A percentile compares a stretch with the other conserved stretches of the same genome.
Evolutionary conservation across 2,329 filamentous ascomycete species (phyloP).

Genomic region (Ophiostoma australiae): DNA sequence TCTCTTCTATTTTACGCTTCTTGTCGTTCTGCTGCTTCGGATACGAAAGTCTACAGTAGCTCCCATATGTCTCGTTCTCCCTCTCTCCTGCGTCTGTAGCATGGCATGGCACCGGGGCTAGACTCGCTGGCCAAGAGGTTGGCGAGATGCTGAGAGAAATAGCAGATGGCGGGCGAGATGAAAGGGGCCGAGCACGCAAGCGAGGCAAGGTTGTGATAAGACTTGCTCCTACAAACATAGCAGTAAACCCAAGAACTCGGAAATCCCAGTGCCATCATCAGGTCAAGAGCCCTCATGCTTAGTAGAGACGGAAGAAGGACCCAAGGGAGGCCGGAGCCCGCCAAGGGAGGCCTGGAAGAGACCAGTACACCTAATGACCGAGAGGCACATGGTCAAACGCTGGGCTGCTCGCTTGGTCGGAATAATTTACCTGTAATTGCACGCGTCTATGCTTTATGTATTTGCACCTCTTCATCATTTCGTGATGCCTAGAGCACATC

Average conservation of each 20-base stretch:
- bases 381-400: constrained; percentile 7
- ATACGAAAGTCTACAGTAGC: background rate
- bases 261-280: too few relatives aligned
- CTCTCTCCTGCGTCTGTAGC: constrained; percentile 4
- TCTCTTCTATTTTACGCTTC: background rate
- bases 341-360: constrained; percentile 1
- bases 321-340: background rate
- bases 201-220: background rate
- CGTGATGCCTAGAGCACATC: too few relatives aligned
- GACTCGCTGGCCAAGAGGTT: background rate
- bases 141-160: background rate
- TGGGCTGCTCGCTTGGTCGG: background rate
- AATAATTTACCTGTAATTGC: background rate
- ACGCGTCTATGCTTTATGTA: too few relatives aligned
- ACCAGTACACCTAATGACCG: background rate
- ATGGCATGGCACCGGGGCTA: background rate
- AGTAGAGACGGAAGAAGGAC: background rate
- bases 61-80: background rate
- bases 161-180: background rate
- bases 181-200: background rate
- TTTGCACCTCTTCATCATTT: too few relatives aligned
- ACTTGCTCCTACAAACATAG: too few relatives aligned
- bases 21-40: background rate
- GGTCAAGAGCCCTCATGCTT: background rate
- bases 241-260: too few relatives aligned